Conservation (phyloP, 2,329 filamentous ascomycete genomes). For the Penicillium sp. region DNA sequence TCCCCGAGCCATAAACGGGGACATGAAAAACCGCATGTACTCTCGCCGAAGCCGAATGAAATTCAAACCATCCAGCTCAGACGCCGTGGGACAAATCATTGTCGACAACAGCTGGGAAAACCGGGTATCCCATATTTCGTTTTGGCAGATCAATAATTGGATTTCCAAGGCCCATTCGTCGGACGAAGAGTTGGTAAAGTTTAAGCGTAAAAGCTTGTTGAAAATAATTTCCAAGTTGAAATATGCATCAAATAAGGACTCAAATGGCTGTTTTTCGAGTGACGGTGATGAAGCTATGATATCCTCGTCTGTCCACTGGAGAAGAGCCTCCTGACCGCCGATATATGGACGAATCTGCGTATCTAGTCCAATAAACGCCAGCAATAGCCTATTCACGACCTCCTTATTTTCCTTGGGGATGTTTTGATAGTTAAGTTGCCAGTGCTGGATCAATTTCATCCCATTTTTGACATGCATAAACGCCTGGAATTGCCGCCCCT, state of each 20-base stretch:
- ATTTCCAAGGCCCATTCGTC: neutral
- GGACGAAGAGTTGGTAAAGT: neutral
- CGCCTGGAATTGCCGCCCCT: constrained; percentile 10
- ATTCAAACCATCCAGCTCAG: neutral
- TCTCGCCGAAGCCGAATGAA: constrained; percentile 8
- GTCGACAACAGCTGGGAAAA: neutral
- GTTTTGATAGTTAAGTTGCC: constrained; percentile 1
- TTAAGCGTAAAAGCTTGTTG: constrained; percentile 4
- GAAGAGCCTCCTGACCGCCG: constrained; percentile 5
- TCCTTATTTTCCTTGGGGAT: neutral
- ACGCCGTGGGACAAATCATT: neutral
- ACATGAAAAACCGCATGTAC: neutral
- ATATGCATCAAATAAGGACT: constrained; percentile 4
- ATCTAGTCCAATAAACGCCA: constrained; percentile 6
- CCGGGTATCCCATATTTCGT: constrained; percentile 2
- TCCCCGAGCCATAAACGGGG: neutral
- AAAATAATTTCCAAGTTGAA: constrained; percentile 8
- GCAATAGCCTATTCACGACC: neutral
- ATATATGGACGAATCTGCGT: constrained; percentile 12
- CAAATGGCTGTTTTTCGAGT: neutral
- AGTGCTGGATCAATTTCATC: constrained; percentile 11
- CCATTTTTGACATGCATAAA: constrained; percentile 14
- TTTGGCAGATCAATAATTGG: neutral
- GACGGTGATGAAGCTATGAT: neutral
- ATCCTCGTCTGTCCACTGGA: constrained; percentile 8